Evolutionary conservation across 1,139 yeast genomes (phyloP).

Genomic region (Yamadazyma jaroonii): DNA sequence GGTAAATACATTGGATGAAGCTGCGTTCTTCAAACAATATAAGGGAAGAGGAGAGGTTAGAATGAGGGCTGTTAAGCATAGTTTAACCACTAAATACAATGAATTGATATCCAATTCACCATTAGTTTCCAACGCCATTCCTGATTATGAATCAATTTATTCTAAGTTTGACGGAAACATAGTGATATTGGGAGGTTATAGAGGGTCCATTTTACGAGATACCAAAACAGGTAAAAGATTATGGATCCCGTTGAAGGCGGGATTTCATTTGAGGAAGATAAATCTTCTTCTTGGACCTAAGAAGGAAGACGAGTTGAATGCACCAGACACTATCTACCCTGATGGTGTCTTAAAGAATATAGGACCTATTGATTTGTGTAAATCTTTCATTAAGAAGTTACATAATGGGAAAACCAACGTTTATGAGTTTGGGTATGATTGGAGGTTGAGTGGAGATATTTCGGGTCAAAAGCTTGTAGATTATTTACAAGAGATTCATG

Average conservation of each 20-base stretch:
- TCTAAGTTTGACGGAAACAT: slow-evolving; percentile 68
- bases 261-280: slow-evolving; percentile 68
- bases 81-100: slow-evolving; percentile 51
- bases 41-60: slow-evolving; percentile 66
- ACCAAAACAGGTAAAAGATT: slow-evolving; percentile 59
- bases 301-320: slow-evolving; percentile 57
- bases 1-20: slow-evolving; percentile 63
- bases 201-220: slow-evolving; percentile 81
- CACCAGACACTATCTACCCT: slow-evolving; percentile 54
- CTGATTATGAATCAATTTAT: slow-evolving; percentile 30
- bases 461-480: slow-evolving; percentile 47
- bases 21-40: slow-evolving; percentile 49
- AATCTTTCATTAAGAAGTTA: slow-evolving; percentile 55
- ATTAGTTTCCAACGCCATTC: slow-evolving; percentile 4
- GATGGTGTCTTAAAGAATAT: slow-evolving; percentile 79
- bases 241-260: slow-evolving; percentile 90
- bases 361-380: slow-evolving; percentile 84
- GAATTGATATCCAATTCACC: slow-evolving; percentile 21
- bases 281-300: slow-evolving; percentile 71
- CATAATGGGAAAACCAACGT: slow-evolving; percentile 62
- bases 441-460: slow-evolving; percentile 71
- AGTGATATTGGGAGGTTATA: slow-evolving; percentile 79
- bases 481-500: slow-evolving; percentile 42
- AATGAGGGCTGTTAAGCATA: slow-evolving; percentile 63
- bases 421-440: slow-evolving; percentile 83